Evolutionary conservation across 225 moss, liverwort and hornwort genomes (phyloP), one percentile per base, ranked within the genome.

Genomic region (Pleurozium schreberi): DNA sequence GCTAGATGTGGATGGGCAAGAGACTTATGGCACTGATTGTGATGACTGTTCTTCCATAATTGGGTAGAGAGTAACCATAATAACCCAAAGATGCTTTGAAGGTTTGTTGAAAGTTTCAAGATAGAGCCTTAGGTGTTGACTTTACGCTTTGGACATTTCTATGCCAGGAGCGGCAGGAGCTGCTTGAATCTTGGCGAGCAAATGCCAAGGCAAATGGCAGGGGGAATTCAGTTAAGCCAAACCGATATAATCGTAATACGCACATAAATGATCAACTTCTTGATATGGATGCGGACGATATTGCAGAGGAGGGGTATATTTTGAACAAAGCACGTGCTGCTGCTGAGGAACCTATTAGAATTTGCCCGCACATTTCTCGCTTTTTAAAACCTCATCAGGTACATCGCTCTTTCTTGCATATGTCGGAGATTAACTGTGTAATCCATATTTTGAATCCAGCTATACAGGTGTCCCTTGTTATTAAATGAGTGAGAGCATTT

Each of bases 361-460:
- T 97, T 89, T 89, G 89, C 67, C 89, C 95, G 23, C 80, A 91
- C 84, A 93, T 97, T 75, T 94, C 95, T 52, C 75, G 63, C 74
- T 60, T 94, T 57, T 88, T 99, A 87, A 95, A 92, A 88, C 95
- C 96, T 36, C 99, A 99, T 89, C 99, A 99, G 97, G 98, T 98
- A 85, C 87, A 95, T 79, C 84, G 64, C 36, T 77, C 86, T 78
- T 60, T 78, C 70, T 85, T 82, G 34, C 64, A 65, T 43, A 30
- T 87, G 77, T 81, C 26, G 47, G 52, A 50, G 63, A 77, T 61
- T 36, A 58, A 80, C 53, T 84, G 61, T 53, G 36, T 82, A 47
- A 53, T 85, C n/a, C 28, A 62, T 49, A 36, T 88, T 64, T 63
- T 75, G 27, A 84, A 69, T 80, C 61, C 80, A 90, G 83, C 60